A percentile compares a stretch with the other conserved stretches of the same genome.
Conservation (phyloP, 1,284 basidiomycete genomes). For the Psilocybe mexicana region DNA sequence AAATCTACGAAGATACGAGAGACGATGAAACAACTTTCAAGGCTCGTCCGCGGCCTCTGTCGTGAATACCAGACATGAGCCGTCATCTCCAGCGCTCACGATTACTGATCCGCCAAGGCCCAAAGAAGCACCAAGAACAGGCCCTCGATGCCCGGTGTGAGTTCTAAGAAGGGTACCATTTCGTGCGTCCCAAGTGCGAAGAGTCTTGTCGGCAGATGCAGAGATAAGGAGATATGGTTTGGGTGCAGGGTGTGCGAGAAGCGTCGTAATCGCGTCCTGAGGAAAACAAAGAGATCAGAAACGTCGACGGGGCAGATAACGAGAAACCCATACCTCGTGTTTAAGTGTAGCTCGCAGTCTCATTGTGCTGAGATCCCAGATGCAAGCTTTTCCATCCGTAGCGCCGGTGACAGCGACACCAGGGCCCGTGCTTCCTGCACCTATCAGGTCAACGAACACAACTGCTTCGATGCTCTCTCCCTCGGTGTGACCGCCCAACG, state of each 20-base stretch:
- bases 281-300: constrained; percentile 7
- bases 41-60: constrained; percentile 46
- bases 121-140: constrained; percentile 79
- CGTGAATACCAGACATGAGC: constrained; percentile 76
- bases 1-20: not conserved
- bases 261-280: constrained; percentile 85
- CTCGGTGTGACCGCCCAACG: constrained; percentile 82
- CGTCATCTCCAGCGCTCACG: constrained; percentile 86
- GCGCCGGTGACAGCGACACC: constrained; percentile 85
- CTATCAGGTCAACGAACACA: constrained; percentile 80
- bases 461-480: constrained; percentile 92
- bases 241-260: constrained; percentile 74
- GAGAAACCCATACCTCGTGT: constrained; percentile 62
- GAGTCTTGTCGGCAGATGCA: constrained; percentile 81
- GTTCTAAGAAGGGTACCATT: constrained; percentile 78
- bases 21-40: not conserved
- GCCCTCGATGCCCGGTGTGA: constrained; percentile 84
- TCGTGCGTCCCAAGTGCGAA: constrained; percentile 93
- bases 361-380: constrained; percentile 92
- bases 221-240: constrained; percentile 79
- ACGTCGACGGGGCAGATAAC: not conserved
- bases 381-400: constrained; percentile 92
- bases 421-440: constrained; percentile 48
- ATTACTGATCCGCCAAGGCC: constrained; percentile 67
- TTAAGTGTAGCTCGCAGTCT: constrained; percentile 77